Percentiles rank a stretch among this genome's conserved stretches.
phyloP scores from a whole-genome alignment of 495 filamentous ascomycete genomes.

The Evernia prunastri region DNA sequence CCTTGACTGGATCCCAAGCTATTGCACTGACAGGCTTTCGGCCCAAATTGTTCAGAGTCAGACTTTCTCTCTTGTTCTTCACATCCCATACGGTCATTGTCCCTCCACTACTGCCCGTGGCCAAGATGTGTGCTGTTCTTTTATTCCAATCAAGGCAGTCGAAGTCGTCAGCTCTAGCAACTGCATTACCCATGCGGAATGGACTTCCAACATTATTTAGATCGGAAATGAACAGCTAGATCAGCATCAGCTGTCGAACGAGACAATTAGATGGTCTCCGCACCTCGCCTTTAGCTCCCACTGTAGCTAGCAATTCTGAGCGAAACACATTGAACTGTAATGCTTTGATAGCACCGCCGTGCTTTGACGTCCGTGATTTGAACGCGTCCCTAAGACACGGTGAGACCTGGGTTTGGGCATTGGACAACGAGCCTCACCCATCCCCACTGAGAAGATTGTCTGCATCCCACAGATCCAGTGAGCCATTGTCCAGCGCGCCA shows the following conservation, averaged over 20 bases:
- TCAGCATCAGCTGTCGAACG: neutral
- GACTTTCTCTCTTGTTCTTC: constrained; percentile 89
- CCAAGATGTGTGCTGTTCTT: constrained; percentile 92
- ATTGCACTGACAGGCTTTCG: constrained; percentile 92
- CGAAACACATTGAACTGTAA: constrained; percentile 97
- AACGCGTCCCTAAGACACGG: constrained; percentile 56
- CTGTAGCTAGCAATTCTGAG: constrained; percentile 85
- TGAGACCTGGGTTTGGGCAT: neutral
- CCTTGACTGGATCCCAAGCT: constrained; percentile 90
- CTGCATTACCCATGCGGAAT: constrained; percentile 79
- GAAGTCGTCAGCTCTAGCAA: constrained; percentile 85
- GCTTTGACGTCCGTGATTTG: constrained; percentile 84
- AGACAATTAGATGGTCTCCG: neutral
- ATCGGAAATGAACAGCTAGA: constrained; percentile 82
- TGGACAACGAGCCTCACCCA: constrained; percentile 35
- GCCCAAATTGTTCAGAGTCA: constrained; percentile 88
- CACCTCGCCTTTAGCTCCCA: constrained; percentile 80
- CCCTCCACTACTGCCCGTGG: constrained; percentile 86
- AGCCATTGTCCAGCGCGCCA: constrained; percentile 90
- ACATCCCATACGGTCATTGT: constrained; percentile 99
- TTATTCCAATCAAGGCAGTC: constrained; percentile 98
- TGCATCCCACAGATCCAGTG: constrained; percentile 93
- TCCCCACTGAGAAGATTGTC: constrained; percentile 68
- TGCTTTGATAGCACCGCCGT: constrained; percentile 87
- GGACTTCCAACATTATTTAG: constrained; percentile 81